phyloP scores from a whole-genome alignment of 345 rosid genomes.

The Populus simonii region DNA sequence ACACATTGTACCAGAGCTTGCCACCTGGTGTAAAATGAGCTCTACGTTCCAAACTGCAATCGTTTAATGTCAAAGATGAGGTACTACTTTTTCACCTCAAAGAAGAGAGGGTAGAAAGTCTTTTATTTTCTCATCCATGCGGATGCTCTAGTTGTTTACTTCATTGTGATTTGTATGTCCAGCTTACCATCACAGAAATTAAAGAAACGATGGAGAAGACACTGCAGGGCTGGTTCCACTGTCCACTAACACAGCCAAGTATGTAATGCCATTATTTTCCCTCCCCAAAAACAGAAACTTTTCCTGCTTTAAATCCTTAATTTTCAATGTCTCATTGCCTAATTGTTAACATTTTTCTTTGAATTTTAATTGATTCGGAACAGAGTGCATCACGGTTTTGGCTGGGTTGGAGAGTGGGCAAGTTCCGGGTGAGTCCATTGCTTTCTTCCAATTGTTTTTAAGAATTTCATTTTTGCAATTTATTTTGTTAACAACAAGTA shows the following conservation, averaged over 20 bases:
- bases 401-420: conserved; percentile 42
- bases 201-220: conserved; percentile 86
- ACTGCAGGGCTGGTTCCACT: conserved; percentile 75
- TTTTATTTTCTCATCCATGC: not conserved
- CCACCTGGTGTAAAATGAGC: conserved; percentile 60
- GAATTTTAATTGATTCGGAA: not conserved
- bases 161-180: conserved; percentile 18
- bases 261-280: conserved; percentile 16
- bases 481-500: not conserved
- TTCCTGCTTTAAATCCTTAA: not conserved
- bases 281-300: not conserved
- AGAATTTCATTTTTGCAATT: not conserved
- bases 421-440: conserved; percentile 22
- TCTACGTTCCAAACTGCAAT: conserved; percentile 54
- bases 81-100: conserved; percentile 28
- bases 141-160: not conserved
- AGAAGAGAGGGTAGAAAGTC: not conserved
- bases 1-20: conserved; percentile 59
- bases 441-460: not conserved
- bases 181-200: conserved; percentile 56
- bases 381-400: conserved; percentile 35
- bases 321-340: not conserved
- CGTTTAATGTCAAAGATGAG: conserved; percentile 55
- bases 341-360: not conserved
- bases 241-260: conserved; percentile 83